These are phyloP conservation scores for Cucumis cinereus DNA, from an alignment of 306 rosid species.

Conservation along the genomic window DNA sequence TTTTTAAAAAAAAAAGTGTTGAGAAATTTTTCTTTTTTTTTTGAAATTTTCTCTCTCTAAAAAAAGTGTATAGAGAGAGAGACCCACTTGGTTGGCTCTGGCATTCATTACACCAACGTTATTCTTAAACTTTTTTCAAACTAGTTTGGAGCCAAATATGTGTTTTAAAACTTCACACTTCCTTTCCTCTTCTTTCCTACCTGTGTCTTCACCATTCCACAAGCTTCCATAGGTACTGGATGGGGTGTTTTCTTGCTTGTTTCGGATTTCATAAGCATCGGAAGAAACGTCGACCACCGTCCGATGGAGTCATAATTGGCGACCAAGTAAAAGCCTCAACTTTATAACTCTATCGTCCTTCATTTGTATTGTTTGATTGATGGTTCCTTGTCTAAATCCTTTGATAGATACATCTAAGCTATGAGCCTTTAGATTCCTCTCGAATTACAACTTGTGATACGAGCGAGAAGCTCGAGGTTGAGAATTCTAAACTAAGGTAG, in stretches of 20 bases:
- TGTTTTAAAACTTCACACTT: conserved; percentile 19
- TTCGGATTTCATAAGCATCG: conserved; percentile 54
- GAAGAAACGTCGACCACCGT: conserved; percentile 32
- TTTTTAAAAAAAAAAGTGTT: too few species aligned
- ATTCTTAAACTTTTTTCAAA: conserved; percentile 44
- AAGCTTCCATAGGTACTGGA: not conserved
- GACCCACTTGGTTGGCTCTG: conserved; percentile 16
- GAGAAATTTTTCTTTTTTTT: not conserved
- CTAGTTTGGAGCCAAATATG: conserved; percentile 59
- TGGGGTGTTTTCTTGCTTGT: conserved; percentile 86
- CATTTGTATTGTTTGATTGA: not conserved
- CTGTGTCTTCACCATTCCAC: not conserved
- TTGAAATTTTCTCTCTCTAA: not conserved
- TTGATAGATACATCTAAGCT: conserved; percentile 48
- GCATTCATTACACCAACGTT: conserved; percentile 64
- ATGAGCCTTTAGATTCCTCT: conserved; percentile 40
- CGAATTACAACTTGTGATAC: conserved; percentile 13
- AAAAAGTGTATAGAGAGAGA: not conserved
- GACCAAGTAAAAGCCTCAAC: conserved; percentile 28
- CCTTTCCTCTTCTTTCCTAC: not conserved
- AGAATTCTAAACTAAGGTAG: conserved; percentile 38
- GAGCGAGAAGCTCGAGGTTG: conserved; percentile 14
- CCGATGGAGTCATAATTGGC: conserved; percentile 22
- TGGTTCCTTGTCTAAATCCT: conserved; percentile 5
- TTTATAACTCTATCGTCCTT: not conserved